phyloP scores from a whole-genome alignment of 352 stramenopile genomes.

The Phytophthora lateralis region DNA sequence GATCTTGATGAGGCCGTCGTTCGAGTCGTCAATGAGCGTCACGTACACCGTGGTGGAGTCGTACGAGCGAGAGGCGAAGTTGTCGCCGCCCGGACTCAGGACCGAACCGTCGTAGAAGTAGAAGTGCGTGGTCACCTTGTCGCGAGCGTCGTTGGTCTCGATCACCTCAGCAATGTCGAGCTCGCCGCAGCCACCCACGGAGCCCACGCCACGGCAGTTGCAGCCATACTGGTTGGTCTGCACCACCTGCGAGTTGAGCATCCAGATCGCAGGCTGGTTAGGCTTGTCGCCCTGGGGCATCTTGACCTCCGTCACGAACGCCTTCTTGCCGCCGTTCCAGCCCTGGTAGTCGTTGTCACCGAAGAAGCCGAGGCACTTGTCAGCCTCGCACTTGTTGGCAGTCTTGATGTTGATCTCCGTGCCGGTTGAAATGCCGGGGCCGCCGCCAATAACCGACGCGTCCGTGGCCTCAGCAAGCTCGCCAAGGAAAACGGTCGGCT shows the following conservation, averaged over 20 bases:
- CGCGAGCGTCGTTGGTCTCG: constrained; percentile 39
- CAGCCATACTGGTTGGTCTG: constrained; percentile 64
- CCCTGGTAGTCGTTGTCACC: constrained; percentile 57
- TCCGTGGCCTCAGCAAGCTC: constrained; percentile 51
- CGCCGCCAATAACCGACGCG: constrained; percentile 32
- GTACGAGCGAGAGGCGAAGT: constrained; percentile 47
- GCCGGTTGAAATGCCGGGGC: constrained; percentile 55
- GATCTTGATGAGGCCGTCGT: constrained; percentile 62
- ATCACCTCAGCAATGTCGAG: constrained; percentile 76
- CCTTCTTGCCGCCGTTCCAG: constrained; percentile 65
- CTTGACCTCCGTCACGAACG: constrained; percentile 69
- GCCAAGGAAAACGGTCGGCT: constrained; percentile 47
- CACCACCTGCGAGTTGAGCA: constrained; percentile 63
- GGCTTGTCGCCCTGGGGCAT: constrained; percentile 44
- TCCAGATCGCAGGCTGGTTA: constrained; percentile 62
- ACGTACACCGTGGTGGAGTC: constrained; percentile 54
- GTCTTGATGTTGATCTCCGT: constrained; percentile 77
- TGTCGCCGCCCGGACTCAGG: constrained; percentile 43
- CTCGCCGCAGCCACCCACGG: constrained; percentile 60
- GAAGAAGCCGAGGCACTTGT: constrained; percentile 42
- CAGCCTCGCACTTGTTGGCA: constrained; percentile 38
- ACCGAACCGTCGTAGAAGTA: constrained; percentile 66
- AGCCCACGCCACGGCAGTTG: constrained; percentile 68
- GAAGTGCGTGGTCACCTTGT: constrained; percentile 63
- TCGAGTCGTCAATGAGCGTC: constrained; percentile 62